Conservation (phyloP, 2,329 filamentous ascomycete genomes). For the Epichloe scottii region DNA sequence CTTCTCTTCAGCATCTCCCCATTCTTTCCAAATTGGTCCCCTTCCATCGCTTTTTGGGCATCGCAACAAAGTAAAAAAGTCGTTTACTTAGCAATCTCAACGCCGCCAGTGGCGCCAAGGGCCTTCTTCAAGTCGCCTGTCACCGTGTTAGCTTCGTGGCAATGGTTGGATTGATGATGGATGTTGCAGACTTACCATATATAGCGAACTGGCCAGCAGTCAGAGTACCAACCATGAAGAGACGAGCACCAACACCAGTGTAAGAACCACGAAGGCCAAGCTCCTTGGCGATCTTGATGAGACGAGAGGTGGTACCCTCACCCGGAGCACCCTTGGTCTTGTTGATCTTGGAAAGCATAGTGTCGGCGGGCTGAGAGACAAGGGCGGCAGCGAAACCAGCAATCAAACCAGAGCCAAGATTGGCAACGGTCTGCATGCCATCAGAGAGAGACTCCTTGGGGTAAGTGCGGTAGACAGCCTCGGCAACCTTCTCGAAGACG, state of each 20-base stretch:
- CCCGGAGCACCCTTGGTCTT: constrained; percentile 81
- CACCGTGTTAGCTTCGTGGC: background rate
- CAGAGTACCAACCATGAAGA: constrained; percentile 53
- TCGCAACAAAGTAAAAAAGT: background rate
- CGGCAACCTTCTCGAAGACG: constrained; percentile 80
- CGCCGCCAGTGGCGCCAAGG: constrained; percentile 22
- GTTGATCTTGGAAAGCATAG: constrained; percentile 94
- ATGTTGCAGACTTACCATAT: constrained; percentile 37
- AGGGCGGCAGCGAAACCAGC: constrained; percentile 72
- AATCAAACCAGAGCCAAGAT: constrained; percentile 48
- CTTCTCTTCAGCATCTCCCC: background rate
- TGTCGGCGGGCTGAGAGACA: constrained; percentile 82
- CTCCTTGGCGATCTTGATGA: constrained; percentile 82
- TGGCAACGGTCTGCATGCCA: constrained; percentile 63
- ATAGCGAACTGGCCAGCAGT: constrained; percentile 80
- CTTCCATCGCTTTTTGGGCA: background rate
- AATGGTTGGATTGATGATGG: background rate
- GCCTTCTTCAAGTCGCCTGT: constrained; percentile 50
- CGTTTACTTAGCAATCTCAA: constrained; percentile 15
- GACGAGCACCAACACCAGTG: constrained; percentile 65
- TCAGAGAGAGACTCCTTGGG: constrained; percentile 61
- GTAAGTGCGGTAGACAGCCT: constrained; percentile 53
- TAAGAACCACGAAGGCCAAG: constrained; percentile 69
- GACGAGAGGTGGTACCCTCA: constrained; percentile 67
- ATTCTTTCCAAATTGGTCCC: background rate